A percentile compares a stretch with the other conserved stretches of the same genome.
Conservation (phyloP, 768 basidiomycete species). For the Auriscalpium vulgare region DNA sequence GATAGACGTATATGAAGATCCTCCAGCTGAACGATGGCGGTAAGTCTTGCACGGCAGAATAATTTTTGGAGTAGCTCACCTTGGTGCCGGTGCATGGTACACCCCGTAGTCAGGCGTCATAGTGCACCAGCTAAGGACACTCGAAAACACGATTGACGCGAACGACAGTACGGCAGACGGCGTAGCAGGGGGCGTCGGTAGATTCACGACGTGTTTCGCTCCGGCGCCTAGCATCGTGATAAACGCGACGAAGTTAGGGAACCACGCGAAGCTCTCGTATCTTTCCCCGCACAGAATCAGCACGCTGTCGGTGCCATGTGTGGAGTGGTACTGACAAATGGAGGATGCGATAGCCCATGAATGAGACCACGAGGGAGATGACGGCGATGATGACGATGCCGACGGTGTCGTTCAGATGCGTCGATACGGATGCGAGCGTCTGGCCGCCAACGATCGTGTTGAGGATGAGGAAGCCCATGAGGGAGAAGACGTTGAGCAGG, state of each 20-base stretch:
- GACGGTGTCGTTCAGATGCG: constrained; percentile 23
- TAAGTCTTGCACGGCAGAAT: background rate
- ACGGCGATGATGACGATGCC: constrained; percentile 37
- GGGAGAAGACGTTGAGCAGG: constrained; percentile 35
- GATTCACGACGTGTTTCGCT: constrained; percentile 25
- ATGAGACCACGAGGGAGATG: constrained; percentile 30
- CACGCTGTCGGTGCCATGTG: no score
- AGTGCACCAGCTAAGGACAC: constrained; percentile 34
- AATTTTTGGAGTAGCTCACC: constrained; percentile 11
- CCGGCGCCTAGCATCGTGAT: constrained; percentile 31
- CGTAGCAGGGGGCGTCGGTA: constrained; percentile 23
- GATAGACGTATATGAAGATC: constrained; percentile 39
- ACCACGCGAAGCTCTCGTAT: constrained; percentile 33
- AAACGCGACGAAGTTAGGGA: constrained; percentile 32
- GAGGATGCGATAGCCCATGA: constrained; percentile 28
- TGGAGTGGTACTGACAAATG: constrained; percentile 18
- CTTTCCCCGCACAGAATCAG: constrained; percentile 2
- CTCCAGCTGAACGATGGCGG: constrained; percentile 19
- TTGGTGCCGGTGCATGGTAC: constrained; percentile 31
- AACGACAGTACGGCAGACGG: constrained; percentile 32
- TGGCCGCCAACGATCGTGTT: constrained; percentile 44
- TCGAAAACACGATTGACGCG: constrained; percentile 36
- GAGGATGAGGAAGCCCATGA: constrained; percentile 42
- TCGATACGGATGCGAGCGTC: constrained; percentile 33
- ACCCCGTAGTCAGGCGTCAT: constrained; percentile 43